phyloP scores from a whole-genome alignment of 768 basidiomycete genomes.

The Trametes meyenii region DNA sequence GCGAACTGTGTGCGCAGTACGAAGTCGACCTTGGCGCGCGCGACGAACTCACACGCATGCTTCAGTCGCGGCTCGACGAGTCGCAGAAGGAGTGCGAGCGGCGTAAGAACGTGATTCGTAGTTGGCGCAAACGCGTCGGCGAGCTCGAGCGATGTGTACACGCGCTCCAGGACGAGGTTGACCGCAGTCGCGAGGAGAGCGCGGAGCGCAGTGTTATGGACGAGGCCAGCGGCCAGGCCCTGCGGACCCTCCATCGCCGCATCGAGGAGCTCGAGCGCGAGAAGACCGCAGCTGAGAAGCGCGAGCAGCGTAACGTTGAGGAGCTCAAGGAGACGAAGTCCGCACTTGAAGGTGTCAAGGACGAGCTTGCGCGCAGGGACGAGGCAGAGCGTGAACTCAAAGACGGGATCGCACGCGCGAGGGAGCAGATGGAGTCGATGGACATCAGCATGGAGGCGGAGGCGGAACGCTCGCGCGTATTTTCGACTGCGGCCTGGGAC shows the following conservation, averaged over 20 bases:
- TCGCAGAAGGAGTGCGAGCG: constrained; percentile 67
- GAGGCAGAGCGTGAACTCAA: constrained; percentile 57
- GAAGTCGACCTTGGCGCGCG: constrained; percentile 74
- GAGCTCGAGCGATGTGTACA: constrained; percentile 72
- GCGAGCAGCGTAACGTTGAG: constrained; percentile 41
- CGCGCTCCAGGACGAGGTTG: constrained; percentile 83
- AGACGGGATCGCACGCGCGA: constrained; percentile 54
- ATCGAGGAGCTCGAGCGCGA: constrained; percentile 78
- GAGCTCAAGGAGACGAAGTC: constrained; percentile 43
- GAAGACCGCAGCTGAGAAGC: constrained; percentile 46
- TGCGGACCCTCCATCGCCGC: constrained; percentile 78
- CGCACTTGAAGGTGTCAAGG: constrained; percentile 54
- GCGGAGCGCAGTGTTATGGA: constrained; percentile 84
- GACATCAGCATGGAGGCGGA: constrained; percentile 36
- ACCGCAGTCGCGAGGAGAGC: constrained; percentile 79
- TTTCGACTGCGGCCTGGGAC: constrained; percentile 48
- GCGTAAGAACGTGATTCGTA: constrained; percentile 53
- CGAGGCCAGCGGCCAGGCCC: constrained; percentile 75
- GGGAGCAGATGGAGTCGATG: constrained; percentile 64
- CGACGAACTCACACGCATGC: constrained; percentile 68
- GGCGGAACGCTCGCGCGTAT: constrained; percentile 39
- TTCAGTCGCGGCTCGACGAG: constrained; percentile 55
- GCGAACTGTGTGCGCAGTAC: constrained; percentile 74
- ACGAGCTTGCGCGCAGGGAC: constrained; percentile 46
- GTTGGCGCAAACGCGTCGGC: constrained; percentile 77